Conservation (phyloP, 768 basidiomycete genomes). For the Trametopsis cervina region DNA sequence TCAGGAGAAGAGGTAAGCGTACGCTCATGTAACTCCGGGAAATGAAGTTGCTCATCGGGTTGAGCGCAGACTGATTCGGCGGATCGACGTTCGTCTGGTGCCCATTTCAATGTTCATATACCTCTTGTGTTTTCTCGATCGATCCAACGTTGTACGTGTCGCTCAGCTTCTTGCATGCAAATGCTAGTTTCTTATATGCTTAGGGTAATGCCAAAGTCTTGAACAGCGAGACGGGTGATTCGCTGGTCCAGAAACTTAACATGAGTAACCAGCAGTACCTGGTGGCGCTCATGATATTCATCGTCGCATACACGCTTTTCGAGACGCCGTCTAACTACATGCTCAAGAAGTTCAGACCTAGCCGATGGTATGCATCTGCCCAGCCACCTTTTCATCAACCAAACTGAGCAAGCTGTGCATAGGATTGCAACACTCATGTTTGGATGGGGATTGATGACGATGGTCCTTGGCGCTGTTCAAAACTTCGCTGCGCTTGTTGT, state of each 20-base stretch:
- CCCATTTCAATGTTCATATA: slow-evolving; percentile 18
- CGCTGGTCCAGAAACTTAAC: slow-evolving; percentile 22
- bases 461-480: slow-evolving; percentile 30
- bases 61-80: slow-evolving; percentile 18
- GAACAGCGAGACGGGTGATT: slow-evolving; percentile 26
- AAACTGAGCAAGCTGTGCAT: background rate
- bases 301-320: slow-evolving; percentile 33
- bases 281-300: slow-evolving; percentile 32
- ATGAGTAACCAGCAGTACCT: slow-evolving; percentile 28
- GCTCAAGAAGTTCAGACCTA: slow-evolving; percentile 31
- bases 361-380: slow-evolving; percentile 23
- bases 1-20: background rate
- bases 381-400: background rate
- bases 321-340: slow-evolving; percentile 35
- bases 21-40: no score
- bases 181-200: background rate
- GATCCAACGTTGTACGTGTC: slow-evolving; percentile 19
- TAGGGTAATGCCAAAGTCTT: slow-evolving; percentile 28
- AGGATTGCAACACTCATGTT: slow-evolving; percentile 33
- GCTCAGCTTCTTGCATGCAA: background rate
- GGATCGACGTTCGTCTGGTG: slow-evolving; percentile 17
- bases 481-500: slow-evolving; percentile 32
- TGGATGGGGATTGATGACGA: slow-evolving; percentile 32
- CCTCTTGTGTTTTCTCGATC: slow-evolving; percentile 19
- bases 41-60: no score